A percentile compares a stretch with the other conserved stretches of the same genome.
phyloP scores from a whole-genome alignment of 805 yeast genomes.

The Schwanniomyces polymorphus region DNA sequence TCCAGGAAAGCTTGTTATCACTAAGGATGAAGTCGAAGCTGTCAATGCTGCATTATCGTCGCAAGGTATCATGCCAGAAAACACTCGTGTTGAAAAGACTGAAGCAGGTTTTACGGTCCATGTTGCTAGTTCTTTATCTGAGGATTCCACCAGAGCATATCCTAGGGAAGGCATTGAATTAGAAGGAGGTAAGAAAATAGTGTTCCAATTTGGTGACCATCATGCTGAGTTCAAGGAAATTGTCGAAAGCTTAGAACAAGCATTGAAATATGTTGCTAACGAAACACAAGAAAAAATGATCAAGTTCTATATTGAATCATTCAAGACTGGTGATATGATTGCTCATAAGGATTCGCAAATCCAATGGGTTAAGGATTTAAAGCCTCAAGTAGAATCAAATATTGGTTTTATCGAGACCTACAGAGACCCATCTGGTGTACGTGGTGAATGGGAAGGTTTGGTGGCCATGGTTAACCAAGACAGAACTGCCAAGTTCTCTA shows the following conservation, averaged over 20 bases:
- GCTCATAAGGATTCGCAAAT: constrained; percentile 84
- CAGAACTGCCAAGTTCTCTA: constrained; percentile 76
- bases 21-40: constrained; percentile 62
- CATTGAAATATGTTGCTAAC: constrained; percentile 67
- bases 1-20: constrained; percentile 41
- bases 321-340: constrained; percentile 78
- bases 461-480: constrained; percentile 90
- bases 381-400: constrained; percentile 71
- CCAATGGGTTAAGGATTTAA: constrained; percentile 83
- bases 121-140: constrained; percentile 64
- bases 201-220: constrained; percentile 78
- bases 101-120: constrained; percentile 53
- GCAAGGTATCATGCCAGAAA: constrained; percentile 70
- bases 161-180: constrained; percentile 45
- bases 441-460: constrained; percentile 93
- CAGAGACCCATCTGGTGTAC: constrained; percentile 87
- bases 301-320: constrained; percentile 64
- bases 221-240: constrained; percentile 60
- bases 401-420: constrained; percentile 92
- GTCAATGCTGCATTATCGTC: constrained; percentile 67
- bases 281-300: constrained; percentile 70
- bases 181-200: constrained; percentile 41
- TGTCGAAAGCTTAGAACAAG: constrained; percentile 54
- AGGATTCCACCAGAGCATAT: constrained; percentile 50
- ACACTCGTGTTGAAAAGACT: constrained; percentile 69